Evolutionary conservation across 306 rosid genomes (phyloP).

Genomic region (Vigna nakashimae): DNA sequence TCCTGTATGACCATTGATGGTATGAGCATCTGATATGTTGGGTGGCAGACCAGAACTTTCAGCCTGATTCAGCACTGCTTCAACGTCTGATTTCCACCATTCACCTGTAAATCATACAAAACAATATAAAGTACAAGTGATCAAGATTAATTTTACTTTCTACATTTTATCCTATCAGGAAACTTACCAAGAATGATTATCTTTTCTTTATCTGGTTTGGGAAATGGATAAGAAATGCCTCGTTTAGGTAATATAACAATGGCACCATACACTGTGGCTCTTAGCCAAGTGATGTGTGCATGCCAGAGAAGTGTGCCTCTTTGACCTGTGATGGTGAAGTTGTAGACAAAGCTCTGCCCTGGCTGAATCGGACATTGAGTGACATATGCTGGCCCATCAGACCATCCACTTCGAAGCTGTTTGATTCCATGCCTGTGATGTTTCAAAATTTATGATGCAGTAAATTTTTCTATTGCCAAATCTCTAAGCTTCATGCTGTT

Average conservation of each 20-base stretch:
- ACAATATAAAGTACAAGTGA: conserved; percentile 3
- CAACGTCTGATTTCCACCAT: conserved; percentile 90
- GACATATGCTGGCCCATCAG: conserved; percentile 82
- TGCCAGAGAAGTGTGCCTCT: conserved; percentile 93
- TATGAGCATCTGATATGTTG: conserved; percentile 74
- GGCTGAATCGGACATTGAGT: conserved; percentile 83
- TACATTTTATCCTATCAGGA: neutral
- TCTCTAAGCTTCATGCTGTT: conserved; percentile 19
- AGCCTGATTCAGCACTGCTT: conserved; percentile 63
- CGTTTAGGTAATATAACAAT: conserved; percentile 69
- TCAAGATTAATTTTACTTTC: neutral
- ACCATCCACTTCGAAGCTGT: conserved; percentile 68
- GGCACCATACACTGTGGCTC: conserved; percentile 78
- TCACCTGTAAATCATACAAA: conserved; percentile 53
- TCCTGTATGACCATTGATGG: conserved; percentile 73
- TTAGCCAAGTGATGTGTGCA: conserved; percentile 80
- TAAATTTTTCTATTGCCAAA: neutral
- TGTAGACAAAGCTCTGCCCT: conserved; percentile 65
- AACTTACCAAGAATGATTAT: conserved; percentile 59
- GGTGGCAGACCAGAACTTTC: conserved; percentile 63
- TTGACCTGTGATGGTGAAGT: conserved; percentile 70
- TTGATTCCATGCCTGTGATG: conserved; percentile 72
- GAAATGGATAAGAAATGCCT: conserved; percentile 74
- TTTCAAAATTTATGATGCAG: conserved; percentile 28
- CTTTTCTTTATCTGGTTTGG: conserved; percentile 65